Evolutionary conservation across 2,329 filamentous ascomycete species (phyloP).

Genomic region (Colletotrichum tropicale): DNA sequence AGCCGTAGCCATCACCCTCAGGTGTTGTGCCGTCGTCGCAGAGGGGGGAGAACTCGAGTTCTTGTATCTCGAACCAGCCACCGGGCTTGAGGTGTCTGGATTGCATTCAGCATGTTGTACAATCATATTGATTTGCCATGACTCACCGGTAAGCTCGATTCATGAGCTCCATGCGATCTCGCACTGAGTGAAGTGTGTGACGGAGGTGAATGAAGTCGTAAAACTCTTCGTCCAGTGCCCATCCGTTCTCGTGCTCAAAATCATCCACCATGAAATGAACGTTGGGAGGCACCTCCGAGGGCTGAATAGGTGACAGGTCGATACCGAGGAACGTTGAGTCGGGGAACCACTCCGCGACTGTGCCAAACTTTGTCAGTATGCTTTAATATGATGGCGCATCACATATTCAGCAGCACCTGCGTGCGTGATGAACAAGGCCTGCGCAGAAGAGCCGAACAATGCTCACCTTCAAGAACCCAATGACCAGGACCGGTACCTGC

Average conservation of each 20-base stretch:
- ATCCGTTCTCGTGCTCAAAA: conserved; percentile 54
- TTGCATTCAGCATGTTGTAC: neutral
- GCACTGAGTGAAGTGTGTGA: conserved; percentile 49
- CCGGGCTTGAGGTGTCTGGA: conserved; percentile 55
- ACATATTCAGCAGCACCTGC: neutral
- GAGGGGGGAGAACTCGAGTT: conserved; percentile 43
- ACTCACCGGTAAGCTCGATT: conserved; percentile 46
- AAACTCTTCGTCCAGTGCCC: conserved; percentile 47
- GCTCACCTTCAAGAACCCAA: conserved; percentile 56
- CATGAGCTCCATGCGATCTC: conserved; percentile 44
- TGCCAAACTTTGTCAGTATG: conserved; percentile 10
- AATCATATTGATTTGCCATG: neutral
- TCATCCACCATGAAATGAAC: conserved; percentile 58
- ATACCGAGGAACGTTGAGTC: conserved; percentile 49
- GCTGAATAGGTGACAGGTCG: conserved; percentile 58
- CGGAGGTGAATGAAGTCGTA: conserved; percentile 57
- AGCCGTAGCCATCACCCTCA: conserved; percentile 44
- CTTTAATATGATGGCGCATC: neutral
- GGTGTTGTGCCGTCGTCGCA: conserved; percentile 50
- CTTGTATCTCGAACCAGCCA: conserved; percentile 55
- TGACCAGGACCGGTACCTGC: conserved; percentile 55
- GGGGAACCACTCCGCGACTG: conserved; percentile 54
- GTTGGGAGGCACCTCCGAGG: conserved; percentile 54
- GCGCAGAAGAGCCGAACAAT: neutral
- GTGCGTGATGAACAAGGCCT: neutral